Evolutionary conservation across 2,329 filamentous ascomycete species (phyloP).

Genomic region (Zymoseptoria tritici): DNA sequence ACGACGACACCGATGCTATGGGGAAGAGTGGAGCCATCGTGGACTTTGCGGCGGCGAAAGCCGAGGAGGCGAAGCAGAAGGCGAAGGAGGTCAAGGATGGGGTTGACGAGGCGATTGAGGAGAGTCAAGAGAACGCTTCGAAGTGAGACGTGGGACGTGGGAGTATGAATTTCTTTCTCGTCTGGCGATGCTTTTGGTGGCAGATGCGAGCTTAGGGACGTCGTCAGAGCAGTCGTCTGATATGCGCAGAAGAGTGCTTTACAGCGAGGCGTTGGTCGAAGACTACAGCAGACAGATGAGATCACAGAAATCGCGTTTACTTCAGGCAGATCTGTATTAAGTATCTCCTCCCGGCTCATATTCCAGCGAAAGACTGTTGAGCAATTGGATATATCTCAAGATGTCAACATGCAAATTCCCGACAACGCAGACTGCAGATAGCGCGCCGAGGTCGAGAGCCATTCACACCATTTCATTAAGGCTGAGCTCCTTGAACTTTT

Average conservation of each 20-base stretch:
- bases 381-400: not conserved
- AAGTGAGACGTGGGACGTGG: not conserved
- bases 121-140: not conserved
- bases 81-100: constrained; percentile 13
- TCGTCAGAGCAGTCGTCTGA: not conserved
- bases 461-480: not conserved
- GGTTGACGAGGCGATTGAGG: constrained; percentile 9
- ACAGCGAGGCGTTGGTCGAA: not conserved
- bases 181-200: not conserved
- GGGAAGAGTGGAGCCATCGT: constrained; percentile 23
- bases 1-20: constrained; percentile 24
- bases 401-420: not conserved
- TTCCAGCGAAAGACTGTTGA: not conserved
- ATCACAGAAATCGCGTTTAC: not conserved
- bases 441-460: too few relatives aligned
- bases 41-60: constrained; percentile 17
- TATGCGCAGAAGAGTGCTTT: not conserved
- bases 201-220: not conserved
- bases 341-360: not conserved
- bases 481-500: not conserved
- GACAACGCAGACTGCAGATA: not conserved
- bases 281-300: not conserved
- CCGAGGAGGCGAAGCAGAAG: constrained; percentile 7
- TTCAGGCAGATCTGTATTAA: not conserved
- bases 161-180: not conserved